phyloP scores from a whole-genome alignment of 257 asterid genomes.

The Hygrophila difformis region DNA sequence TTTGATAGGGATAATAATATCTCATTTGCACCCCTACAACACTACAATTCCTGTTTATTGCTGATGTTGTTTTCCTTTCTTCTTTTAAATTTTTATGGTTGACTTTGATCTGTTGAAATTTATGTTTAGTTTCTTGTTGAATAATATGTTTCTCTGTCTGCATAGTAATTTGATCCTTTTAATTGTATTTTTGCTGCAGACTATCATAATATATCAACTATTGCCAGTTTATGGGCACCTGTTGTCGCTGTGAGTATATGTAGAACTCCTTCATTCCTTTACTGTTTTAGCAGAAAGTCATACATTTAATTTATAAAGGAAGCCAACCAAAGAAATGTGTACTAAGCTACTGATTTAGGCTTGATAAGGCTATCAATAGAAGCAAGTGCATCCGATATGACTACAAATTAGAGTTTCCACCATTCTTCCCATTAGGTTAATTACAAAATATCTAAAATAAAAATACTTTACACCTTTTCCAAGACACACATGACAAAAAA shows the following conservation, averaged over 20 bases:
- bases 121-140: conserved; percentile 1
- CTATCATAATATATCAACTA: conserved; percentile 59
- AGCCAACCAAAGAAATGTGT: too few relatives aligned
- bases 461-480: too few relatives aligned
- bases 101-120: not conserved
- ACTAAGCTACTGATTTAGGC: too few relatives aligned
- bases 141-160: not conserved
- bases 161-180: conserved; percentile 16
- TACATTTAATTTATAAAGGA: conserved; percentile 1
- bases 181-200: conserved; percentile 42
- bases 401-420: too few relatives aligned
- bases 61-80: not conserved
- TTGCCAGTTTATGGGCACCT: conserved; percentile 92
- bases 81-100: conserved; percentile 2
- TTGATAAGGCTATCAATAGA: too few relatives aligned
- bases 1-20: too few relatives aligned
- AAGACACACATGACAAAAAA: too few relatives aligned
- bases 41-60: too few relatives aligned
- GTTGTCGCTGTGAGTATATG: conserved; percentile 85
- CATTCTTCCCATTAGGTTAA: too few relatives aligned
- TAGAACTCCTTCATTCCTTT: conserved; percentile 5
- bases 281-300: not conserved
- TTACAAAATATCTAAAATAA: too few relatives aligned
- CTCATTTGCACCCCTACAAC: too few relatives aligned
- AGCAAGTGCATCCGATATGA: too few relatives aligned